Conservation (phyloP, 208 protist species). For the Acanthamoeba pearcei region DNA sequence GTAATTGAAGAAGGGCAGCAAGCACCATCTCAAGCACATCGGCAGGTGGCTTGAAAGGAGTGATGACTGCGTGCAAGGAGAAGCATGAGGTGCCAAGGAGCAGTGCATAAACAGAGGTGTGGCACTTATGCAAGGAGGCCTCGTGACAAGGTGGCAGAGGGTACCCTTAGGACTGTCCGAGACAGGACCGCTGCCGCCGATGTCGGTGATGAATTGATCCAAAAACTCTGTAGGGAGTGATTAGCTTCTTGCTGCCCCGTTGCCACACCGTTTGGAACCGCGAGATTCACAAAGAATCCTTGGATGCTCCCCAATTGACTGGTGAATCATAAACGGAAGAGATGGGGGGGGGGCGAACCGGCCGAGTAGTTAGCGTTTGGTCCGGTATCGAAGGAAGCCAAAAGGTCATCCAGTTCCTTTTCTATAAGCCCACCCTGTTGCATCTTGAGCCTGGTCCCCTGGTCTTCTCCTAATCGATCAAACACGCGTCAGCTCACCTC, state of each 20-base stretch:
- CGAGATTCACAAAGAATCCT: no score
- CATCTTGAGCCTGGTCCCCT: not conserved
- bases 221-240: not conserved
- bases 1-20: not conserved
- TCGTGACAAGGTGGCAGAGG: not conserved
- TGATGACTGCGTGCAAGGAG: not conserved
- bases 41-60: not conserved
- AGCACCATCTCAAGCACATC: not conserved
- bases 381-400: slow-evolving; percentile 5
- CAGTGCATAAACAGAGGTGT: not conserved
- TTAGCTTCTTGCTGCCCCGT: no score
- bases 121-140: not conserved
- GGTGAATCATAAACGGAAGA: not conserved
- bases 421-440: not conserved
- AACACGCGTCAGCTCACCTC: not conserved
- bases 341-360: not conserved
- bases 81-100: not conserved
- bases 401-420: slow-evolving; percentile 18
- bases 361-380: slow-evolving; percentile 1
- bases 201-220: slow-evolving; percentile 28
- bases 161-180: not conserved
- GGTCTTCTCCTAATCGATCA: not conserved
- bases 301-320: no score
- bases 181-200: not conserved
- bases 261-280: no score